phyloP scores from a whole-genome alignment of 2,329 filamentous ascomycete genomes.

The Talaromyces funiculosus region DNA sequence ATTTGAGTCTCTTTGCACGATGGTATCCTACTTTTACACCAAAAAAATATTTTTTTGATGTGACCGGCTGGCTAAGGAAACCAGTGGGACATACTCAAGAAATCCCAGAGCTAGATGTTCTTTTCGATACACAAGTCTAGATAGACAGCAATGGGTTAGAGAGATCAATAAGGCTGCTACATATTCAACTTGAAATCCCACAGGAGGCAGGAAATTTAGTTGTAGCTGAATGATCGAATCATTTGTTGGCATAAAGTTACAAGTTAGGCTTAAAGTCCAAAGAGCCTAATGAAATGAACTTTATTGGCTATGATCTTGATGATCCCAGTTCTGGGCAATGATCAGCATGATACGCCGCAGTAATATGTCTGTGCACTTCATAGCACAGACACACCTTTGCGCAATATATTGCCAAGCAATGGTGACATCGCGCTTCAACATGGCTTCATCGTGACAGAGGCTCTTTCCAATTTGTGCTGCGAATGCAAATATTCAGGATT shows the following conservation, averaged over 20 bases:
- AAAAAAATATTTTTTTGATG: not conserved
- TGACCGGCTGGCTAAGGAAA: not conserved
- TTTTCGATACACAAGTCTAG: not conserved
- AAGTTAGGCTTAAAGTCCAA: not conserved
- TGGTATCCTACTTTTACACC: not conserved
- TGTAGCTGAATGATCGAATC: not conserved
- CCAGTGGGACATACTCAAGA: not conserved
- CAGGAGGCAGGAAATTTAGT: not conserved
- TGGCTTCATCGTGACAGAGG: not conserved
- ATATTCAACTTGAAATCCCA: not conserved
- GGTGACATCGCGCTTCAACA: conserved; percentile 6
- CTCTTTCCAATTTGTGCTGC: not conserved
- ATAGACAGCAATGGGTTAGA: not conserved
- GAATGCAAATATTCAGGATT: not conserved
- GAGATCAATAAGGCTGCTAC: not conserved
- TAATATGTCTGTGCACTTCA: not conserved
- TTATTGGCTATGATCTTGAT: not conserved
- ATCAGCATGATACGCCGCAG: not conserved
- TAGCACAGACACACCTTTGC: not conserved
- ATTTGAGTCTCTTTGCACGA: not conserved
- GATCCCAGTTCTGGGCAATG: not conserved
- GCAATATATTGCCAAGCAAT: not conserved
- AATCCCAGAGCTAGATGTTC: not conserved
- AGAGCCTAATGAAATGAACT: not conserved
- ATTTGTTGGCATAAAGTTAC: not conserved